Evolutionary conservation across 352 stramenopile genomes (phyloP).

Genomic region (Pythium aphanidermatum): DNA sequence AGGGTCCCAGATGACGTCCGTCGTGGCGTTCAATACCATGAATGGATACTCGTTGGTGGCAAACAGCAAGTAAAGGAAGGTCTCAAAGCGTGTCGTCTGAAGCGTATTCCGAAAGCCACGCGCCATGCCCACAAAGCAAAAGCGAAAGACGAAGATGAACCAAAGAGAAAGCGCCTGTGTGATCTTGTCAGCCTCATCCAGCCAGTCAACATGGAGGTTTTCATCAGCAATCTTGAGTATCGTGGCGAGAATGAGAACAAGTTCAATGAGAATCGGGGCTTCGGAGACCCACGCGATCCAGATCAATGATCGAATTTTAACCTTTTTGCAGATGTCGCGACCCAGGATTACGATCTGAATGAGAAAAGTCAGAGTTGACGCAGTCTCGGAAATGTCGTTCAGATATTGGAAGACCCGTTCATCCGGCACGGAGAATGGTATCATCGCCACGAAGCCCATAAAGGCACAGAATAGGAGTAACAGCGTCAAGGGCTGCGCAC

Average conservation of each 20-base stretch:
- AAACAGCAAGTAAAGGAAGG: slow-evolving; percentile 24
- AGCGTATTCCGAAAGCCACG: not conserved
- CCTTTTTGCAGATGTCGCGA: slow-evolving; percentile 20
- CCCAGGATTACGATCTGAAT: slow-evolving; percentile 28
- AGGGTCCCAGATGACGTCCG: slow-evolving; percentile 1
- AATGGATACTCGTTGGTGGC: slow-evolving; percentile 35
- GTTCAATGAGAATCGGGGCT: slow-evolving; percentile 12
- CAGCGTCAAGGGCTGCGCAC: not conserved
- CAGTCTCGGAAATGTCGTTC: slow-evolving; percentile 30
- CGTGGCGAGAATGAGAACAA: slow-evolving; percentile 9
- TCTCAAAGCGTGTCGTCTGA: slow-evolving; percentile 8
- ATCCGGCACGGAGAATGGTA: not conserved
- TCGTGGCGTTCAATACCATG: not conserved
- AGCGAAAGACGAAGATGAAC: slow-evolving; percentile 14
- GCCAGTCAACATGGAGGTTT: not conserved
- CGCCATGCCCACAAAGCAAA: slow-evolving; percentile 10
- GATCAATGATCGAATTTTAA: slow-evolving; percentile 17
- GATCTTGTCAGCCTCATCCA: slow-evolving; percentile 14
- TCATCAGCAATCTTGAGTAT: slow-evolving; percentile 2
- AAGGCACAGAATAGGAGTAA: not conserved
- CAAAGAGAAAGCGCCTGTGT: slow-evolving; percentile 12
- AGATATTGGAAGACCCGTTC: not conserved
- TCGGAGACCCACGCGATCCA: slow-evolving; percentile 4
- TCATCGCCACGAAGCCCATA: not conserved
- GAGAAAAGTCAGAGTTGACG: slow-evolving; percentile 28